Conservation (phyloP, 805 yeast genomes). For the Sugiyamaella floridensis region DNA sequence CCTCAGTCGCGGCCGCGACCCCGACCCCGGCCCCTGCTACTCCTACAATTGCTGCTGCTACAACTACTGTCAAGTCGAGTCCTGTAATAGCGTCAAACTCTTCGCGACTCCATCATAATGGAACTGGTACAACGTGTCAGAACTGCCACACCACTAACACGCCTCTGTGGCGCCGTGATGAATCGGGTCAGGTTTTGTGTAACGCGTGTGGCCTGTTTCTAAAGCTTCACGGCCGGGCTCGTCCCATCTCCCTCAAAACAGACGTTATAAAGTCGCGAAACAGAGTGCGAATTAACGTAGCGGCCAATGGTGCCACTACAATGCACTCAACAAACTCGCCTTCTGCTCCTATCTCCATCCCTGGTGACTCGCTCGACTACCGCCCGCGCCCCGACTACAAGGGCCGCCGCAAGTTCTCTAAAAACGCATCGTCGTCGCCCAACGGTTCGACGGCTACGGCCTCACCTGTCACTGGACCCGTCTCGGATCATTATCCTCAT, state of each 20-base stretch:
- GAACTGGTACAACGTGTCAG: slow-evolving; percentile 47
- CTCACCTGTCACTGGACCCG: not conserved
- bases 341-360: slow-evolving; percentile 1
- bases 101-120: not conserved
- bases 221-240: slow-evolving; percentile 84
- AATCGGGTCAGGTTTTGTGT: slow-evolving; percentile 81
- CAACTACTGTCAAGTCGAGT: not conserved
- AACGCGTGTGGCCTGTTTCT: slow-evolving; percentile 90
- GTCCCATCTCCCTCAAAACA: slow-evolving; percentile 86
- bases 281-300: slow-evolving; percentile 34
- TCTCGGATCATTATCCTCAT: not conserved
- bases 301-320: slow-evolving; percentile 11
- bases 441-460: slow-evolving; percentile 2
- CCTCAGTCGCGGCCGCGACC: too few relatives aligned
- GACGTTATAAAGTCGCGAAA: slow-evolving; percentile 90
- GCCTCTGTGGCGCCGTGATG: slow-evolving; percentile 93
- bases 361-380: slow-evolving; percentile 30
- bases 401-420: slow-evolving; percentile 6
- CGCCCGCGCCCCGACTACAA: slow-evolving; percentile 7
- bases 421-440: slow-evolving; percentile 29
- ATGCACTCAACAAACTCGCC: slow-evolving; percentile 12
- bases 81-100: not conserved
- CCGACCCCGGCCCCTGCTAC: not conserved
- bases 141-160: slow-evolving; percentile 91
- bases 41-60: not conserved